Evolutionary conservation across 768 basidiomycete genomes (phyloP).

Genomic region (Agrocybe chaxingu): DNA sequence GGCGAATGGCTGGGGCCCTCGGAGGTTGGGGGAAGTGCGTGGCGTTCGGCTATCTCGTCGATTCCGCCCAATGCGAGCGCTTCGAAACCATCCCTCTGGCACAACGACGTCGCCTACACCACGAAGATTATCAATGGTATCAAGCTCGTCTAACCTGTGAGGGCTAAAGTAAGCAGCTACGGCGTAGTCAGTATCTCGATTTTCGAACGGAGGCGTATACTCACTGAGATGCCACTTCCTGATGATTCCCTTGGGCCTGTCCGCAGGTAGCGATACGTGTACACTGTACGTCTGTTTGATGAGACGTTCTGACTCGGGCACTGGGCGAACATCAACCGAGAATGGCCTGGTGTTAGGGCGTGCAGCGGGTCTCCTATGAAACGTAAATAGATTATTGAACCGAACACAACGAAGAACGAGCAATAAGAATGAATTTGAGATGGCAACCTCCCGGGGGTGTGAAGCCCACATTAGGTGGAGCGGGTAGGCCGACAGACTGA

Average conservation of each 20-base stretch:
- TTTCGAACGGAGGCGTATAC: conserved; percentile 21
- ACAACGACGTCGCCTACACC: conserved; percentile 63
- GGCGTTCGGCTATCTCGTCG: conserved; percentile 45
- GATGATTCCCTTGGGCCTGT: conserved; percentile 46
- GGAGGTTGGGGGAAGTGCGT: conserved; percentile 29
- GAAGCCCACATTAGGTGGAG: conserved; percentile 10
- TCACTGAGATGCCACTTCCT: conserved; percentile 85
- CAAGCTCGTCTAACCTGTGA: conserved; percentile 65
- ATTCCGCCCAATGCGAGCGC: conserved; percentile 68
- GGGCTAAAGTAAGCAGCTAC: conserved; percentile 85
- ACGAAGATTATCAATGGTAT: conserved; percentile 68
- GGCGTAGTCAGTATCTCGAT: conserved; percentile 24
- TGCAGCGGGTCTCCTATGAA: conserved; percentile 21
- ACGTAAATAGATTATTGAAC: conserved; percentile 4
- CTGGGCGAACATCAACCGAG: conserved; percentile 32
- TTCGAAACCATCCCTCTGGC: conserved; percentile 77
- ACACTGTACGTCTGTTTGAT: conserved; percentile 87
- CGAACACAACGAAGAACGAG: background rate
- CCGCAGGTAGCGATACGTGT: conserved; percentile 59
- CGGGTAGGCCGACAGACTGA: conserved; percentile 21
- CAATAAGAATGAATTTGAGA: conserved; percentile 5
- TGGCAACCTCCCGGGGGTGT: conserved; percentile 12
- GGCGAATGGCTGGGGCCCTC: conserved; percentile 23
- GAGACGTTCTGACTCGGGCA: conserved; percentile 56
- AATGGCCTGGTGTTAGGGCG: conserved; percentile 27